Evolutionary conservation across 2,329 filamentous ascomycete genomes (phyloP).

Genomic region (Dothistroma pini): DNA sequence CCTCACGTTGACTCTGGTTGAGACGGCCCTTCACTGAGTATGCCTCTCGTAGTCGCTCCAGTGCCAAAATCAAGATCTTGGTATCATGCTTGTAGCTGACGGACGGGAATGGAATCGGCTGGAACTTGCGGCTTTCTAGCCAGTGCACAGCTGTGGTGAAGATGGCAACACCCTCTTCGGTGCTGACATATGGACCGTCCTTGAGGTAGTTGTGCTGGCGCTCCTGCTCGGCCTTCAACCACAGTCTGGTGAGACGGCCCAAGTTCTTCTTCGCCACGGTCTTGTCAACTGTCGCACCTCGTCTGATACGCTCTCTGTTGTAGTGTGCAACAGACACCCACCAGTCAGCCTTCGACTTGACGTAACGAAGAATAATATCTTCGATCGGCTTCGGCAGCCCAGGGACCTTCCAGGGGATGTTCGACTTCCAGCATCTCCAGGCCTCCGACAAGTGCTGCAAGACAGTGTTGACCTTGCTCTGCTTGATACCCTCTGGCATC

Average conservation of each 20-base stretch:
- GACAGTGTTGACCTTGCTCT: constrained; percentile 98
- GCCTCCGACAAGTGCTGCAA: constrained; percentile 96
- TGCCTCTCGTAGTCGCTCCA: constrained; percentile 88
- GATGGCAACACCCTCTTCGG: constrained; percentile 96
- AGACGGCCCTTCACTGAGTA: constrained; percentile 97
- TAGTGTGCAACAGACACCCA: constrained; percentile 99
- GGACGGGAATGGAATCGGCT: constrained; percentile 96
- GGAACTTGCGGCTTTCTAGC: constrained; percentile 97
- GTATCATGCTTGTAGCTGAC: constrained; percentile 99
- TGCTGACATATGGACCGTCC: constrained; percentile 96
- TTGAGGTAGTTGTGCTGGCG: constrained; percentile 99
- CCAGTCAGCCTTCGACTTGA: constrained; percentile 99
- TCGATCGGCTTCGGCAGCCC: constrained; percentile 95
- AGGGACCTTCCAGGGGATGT: constrained; percentile 99
- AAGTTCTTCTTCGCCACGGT: constrained; percentile 99
- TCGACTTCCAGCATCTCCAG: constrained; percentile 99
- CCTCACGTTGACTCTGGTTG: constrained; percentile 96
- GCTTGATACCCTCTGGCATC: constrained; percentile 99
- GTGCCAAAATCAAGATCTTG: constrained; percentile 92
- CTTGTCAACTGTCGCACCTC: constrained; percentile 97
- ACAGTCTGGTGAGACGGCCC: constrained; percentile 86
- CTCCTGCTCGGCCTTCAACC: constrained; percentile 98
- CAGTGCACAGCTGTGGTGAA: constrained; percentile 99
- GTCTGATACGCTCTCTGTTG: constrained; percentile 93
- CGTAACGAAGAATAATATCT: constrained; percentile 97